Evolutionary conservation across 768 basidiomycete species (phyloP).

Genomic region (Candolleomyces efflorescens): DNA sequence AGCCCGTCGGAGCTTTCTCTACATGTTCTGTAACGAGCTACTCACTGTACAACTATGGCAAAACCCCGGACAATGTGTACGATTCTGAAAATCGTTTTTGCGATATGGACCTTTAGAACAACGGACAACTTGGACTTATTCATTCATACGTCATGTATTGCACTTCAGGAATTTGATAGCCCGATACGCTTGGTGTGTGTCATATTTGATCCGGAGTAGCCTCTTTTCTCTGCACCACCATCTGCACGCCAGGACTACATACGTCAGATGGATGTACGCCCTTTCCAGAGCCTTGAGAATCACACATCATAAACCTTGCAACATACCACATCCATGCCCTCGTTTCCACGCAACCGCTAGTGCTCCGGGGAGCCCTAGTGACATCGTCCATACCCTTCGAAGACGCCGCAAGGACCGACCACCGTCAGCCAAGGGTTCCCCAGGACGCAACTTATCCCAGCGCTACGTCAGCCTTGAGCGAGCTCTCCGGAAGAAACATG

Average conservation of each 20-base stretch:
- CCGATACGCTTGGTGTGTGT: too few relatives aligned
- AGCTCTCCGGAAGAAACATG: conserved; percentile 9
- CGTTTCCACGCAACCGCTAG: neutral
- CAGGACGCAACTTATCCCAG: conserved; percentile 5
- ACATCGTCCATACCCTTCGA: neutral
- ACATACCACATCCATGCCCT: neutral
- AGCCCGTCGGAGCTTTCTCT: neutral
- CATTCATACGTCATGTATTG: too few relatives aligned
- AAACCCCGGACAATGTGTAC: too few relatives aligned
- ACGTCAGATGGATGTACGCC: conserved; percentile 6
- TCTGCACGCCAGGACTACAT: neutral
- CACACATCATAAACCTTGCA: neutral
- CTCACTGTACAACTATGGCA: too few relatives aligned
- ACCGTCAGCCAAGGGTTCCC: neutral
- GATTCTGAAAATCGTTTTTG: too few relatives aligned
- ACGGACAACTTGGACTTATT: too few relatives aligned
- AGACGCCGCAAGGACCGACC: neutral
- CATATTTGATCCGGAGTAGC: neutral
- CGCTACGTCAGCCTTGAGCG: conserved; percentile 3
- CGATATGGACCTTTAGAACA: too few relatives aligned
- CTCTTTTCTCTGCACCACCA: conserved; percentile 1
- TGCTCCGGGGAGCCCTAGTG: neutral
- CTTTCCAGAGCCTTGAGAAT: neutral
- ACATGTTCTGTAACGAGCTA: too few relatives aligned
- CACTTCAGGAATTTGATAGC: too few relatives aligned